A percentile compares a stretch with the other conserved stretches of the same genome.
phyloP scores from a whole-genome alignment of 208 protist species.

The Strigomonas culicis region DNA sequence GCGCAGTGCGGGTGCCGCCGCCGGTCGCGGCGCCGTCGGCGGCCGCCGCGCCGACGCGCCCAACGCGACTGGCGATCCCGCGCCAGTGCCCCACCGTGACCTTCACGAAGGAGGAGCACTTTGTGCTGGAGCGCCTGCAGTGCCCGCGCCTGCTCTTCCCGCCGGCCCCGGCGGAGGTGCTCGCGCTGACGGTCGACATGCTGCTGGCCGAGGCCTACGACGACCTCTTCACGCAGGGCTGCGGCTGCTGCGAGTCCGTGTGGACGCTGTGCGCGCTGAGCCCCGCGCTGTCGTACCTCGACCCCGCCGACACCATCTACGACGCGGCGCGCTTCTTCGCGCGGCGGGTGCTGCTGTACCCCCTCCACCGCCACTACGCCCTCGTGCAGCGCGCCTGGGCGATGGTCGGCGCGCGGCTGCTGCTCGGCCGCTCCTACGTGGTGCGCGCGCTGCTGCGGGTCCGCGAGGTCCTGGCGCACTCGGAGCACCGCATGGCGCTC shows the following conservation, averaged over 20 bases:
- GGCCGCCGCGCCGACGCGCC: not conserved
- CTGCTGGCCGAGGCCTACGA: slow-evolving; percentile 87
- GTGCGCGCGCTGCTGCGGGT: slow-evolving; percentile 71
- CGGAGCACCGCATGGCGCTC: slow-evolving; percentile 81
- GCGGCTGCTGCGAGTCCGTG: slow-evolving; percentile 81
- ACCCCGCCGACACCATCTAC: slow-evolving; percentile 67
- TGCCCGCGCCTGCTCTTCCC: slow-evolving; percentile 59
- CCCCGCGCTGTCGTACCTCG: slow-evolving; percentile 79
- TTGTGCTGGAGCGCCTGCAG: slow-evolving; percentile 34
- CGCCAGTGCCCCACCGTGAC: slow-evolving; percentile 25
- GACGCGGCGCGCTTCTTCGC: slow-evolving; percentile 79
- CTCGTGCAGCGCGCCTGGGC: slow-evolving; percentile 70
- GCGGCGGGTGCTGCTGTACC: slow-evolving; percentile 75
- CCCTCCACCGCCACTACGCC: slow-evolving; percentile 79
- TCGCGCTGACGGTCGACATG: slow-evolving; percentile 78
- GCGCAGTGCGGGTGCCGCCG: no score
- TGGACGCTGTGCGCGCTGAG: slow-evolving; percentile 88
- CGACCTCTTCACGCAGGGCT: slow-evolving; percentile 81
- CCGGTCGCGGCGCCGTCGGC: not conserved
- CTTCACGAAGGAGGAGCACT: slow-evolving; percentile 60
- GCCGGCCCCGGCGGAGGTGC: slow-evolving; percentile 28
- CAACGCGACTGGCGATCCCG: slow-evolving; percentile 42
- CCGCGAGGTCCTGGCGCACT: slow-evolving; percentile 65
- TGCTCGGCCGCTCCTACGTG: slow-evolving; percentile 63
- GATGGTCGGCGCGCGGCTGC: slow-evolving; percentile 65